phyloP scores from a whole-genome alignment of 2,329 filamentous ascomycete species.

The Triangularia verruculosa region DNA sequence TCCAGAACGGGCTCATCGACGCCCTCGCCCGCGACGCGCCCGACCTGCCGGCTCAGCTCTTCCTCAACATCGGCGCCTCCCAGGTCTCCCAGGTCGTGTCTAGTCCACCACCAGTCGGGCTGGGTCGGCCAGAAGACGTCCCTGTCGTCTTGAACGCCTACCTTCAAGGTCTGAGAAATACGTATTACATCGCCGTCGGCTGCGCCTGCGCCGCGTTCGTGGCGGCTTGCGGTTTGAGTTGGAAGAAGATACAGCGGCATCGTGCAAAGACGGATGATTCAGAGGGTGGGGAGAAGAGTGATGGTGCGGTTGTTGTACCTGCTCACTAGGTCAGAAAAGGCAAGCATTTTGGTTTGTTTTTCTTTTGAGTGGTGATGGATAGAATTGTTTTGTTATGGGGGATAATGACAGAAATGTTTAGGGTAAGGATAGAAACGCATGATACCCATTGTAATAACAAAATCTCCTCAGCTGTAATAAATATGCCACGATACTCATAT shows the following conservation, averaged over 20 bases:
- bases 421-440: not conserved
- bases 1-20: slow-evolving; percentile 60
- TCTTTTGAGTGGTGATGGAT: too few species aligned
- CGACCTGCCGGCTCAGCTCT: slow-evolving; percentile 44
- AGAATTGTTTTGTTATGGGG: too few species aligned
- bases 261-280: slow-evolving; percentile 1
- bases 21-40: slow-evolving; percentile 46
- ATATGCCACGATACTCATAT: not conserved
- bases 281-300: not conserved
- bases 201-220: slow-evolving; percentile 47
- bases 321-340: not conserved
- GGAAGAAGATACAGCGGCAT: slow-evolving; percentile 52
- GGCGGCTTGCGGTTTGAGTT: slow-evolving; percentile 43
- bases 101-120: slow-evolving; percentile 29
- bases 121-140: slow-evolving; percentile 39
- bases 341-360: not conserved
- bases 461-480: not conserved
- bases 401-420: too few species aligned
- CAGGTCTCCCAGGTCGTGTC: slow-evolving; percentile 46
- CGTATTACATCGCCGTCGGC: slow-evolving; percentile 51
- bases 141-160: slow-evolving; percentile 47
- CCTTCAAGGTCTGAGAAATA: slow-evolving; percentile 47
- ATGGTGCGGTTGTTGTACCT: not conserved
- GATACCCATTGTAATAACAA: not conserved
- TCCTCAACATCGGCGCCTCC: slow-evolving; percentile 53